Percentiles rank a stretch among this genome's conserved stretches.
Evolutionary conservation across 257 asterid genomes (phyloP).

Genomic region (Catharanthus roseus): DNA sequence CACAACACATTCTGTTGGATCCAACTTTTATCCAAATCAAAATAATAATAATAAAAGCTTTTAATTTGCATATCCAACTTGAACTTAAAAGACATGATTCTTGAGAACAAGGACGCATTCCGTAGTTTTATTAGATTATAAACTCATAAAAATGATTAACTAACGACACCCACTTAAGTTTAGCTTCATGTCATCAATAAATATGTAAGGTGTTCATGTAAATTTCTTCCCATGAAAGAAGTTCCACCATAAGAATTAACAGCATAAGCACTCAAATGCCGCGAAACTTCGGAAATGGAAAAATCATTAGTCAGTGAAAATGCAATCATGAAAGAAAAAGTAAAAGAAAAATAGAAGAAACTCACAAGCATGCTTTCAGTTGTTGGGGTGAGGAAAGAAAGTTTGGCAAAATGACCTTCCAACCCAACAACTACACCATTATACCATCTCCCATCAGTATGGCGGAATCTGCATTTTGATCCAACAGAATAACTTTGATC

Average conservation of each 20-base stretch:
- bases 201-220: not conserved
- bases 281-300: not conserved
- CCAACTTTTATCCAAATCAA: not conserved
- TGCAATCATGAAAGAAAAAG: not conserved
- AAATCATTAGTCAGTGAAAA: not conserved
- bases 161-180: not conserved
- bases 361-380: constrained; percentile 91
- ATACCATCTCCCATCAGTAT: constrained; percentile 89
- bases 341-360: constrained; percentile 18
- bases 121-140: not conserved
- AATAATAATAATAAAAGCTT: not conserved
- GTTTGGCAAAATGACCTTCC: constrained; percentile 63
- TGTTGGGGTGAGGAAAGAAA: constrained; percentile 75
- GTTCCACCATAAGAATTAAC: not conserved
- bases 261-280: not conserved
- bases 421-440: constrained; percentile 62
- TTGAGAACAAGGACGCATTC: not conserved
- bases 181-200: not conserved
- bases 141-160: not conserved
- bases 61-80: not conserved
- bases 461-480: constrained; percentile 89
- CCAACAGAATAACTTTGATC: constrained; percentile 56
- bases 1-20: not conserved
- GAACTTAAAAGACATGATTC: not conserved
- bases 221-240: not conserved